Percentiles rank a stretch among this genome's conserved stretches.
Conservation (phyloP, 2,329 filamentous ascomycete species). For the Hirsutella thompsonii region DNA sequence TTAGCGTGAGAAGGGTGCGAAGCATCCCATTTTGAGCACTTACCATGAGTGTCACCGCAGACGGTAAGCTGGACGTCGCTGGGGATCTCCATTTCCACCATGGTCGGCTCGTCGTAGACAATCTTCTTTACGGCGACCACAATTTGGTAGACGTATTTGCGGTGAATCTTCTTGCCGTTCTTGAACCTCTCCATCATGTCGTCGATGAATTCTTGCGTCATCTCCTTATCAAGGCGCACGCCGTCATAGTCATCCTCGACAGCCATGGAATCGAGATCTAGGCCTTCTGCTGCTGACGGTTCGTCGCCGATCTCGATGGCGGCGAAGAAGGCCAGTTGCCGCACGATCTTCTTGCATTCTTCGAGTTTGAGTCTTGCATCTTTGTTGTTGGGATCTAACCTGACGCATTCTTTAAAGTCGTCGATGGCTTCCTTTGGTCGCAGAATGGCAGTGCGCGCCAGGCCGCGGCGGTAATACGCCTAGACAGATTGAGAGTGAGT, state of each 20-base stretch:
- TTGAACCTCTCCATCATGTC: slow-evolving; percentile 97
- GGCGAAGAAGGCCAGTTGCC: slow-evolving; percentile 81
- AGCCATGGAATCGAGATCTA: slow-evolving; percentile 75
- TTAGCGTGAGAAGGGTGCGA: not conserved
- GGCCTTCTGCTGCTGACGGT: slow-evolving; percentile 79
- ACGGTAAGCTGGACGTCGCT: slow-evolving; percentile 74
- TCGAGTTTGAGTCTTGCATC: slow-evolving; percentile 83
- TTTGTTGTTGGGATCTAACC: slow-evolving; percentile 76
- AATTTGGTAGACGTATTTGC: slow-evolving; percentile 97
- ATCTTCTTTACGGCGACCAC: slow-evolving; percentile 80
- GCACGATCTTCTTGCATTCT: slow-evolving; percentile 91
- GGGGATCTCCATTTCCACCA: slow-evolving; percentile 84
- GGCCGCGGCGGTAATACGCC: slow-evolving; percentile 89
- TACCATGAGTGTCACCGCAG: slow-evolving; percentile 93
- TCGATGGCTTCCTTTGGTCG: slow-evolving; percentile 76
- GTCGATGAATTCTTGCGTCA: slow-evolving; percentile 94
- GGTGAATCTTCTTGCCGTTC: slow-evolving; percentile 85
- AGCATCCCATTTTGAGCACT: slow-evolving; percentile 11
- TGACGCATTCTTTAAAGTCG: slow-evolving; percentile 86
- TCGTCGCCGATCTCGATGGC: slow-evolving; percentile 91
- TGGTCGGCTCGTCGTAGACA: slow-evolving; percentile 84
- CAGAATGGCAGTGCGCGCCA: slow-evolving; percentile 84
- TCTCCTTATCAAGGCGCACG: slow-evolving; percentile 59
- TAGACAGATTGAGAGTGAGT: slow-evolving; percentile 19
- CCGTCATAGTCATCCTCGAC: slow-evolving; percentile 83